These are phyloP conservation scores for Epithele typhae DNA, from an alignment of 768 basidiomycete genomes.

Conservation along the genomic window DNA sequence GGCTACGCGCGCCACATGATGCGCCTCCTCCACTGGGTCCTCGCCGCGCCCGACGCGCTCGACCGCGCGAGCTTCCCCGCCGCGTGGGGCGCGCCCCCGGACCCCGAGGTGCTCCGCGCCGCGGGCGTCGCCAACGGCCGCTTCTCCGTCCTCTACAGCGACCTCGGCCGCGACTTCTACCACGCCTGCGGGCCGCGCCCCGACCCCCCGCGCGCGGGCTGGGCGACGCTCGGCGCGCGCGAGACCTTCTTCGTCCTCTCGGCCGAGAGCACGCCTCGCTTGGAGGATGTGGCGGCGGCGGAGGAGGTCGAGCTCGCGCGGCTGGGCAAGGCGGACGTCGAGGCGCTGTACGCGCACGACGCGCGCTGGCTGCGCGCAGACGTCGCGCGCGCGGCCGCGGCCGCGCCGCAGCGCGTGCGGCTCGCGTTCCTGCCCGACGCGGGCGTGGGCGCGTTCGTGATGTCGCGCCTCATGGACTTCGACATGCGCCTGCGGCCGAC, in stretches of 20 bases:
- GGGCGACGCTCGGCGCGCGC: conserved; percentile 34
- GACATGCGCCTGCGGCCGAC: no score
- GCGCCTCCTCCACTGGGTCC: conserved; percentile 56
- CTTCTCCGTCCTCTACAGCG: conserved; percentile 52
- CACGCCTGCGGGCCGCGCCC: conserved; percentile 34
- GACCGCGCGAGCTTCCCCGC: conserved; percentile 34
- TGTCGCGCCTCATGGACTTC: conserved; percentile 27
- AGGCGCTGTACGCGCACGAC: conserved; percentile 38
- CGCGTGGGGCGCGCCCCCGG: conserved; percentile 42
- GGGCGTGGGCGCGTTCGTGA: conserved; percentile 46
- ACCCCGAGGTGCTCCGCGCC: conserved; percentile 19
- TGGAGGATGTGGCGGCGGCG: no score
- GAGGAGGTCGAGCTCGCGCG: conserved; percentile 18
- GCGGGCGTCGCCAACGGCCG: conserved; percentile 32
- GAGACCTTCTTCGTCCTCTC: conserved; percentile 36
- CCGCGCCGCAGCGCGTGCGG: conserved; percentile 14
- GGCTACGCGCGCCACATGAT: conserved; percentile 65
- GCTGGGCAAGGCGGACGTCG: conserved; percentile 34
- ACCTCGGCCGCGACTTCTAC: conserved; percentile 47
- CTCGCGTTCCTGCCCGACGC: conserved; percentile 40
- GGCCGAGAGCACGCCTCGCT: not conserved
- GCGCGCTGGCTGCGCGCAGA: conserved; percentile 31
- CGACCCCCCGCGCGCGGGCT: conserved; percentile 32
- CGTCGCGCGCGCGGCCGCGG: conserved; percentile 17
- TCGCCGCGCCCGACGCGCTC: conserved; percentile 29